Base-by-base conservation (phyloP, 202 grass and related monocot species). In the Setaria viridis region DNA sequence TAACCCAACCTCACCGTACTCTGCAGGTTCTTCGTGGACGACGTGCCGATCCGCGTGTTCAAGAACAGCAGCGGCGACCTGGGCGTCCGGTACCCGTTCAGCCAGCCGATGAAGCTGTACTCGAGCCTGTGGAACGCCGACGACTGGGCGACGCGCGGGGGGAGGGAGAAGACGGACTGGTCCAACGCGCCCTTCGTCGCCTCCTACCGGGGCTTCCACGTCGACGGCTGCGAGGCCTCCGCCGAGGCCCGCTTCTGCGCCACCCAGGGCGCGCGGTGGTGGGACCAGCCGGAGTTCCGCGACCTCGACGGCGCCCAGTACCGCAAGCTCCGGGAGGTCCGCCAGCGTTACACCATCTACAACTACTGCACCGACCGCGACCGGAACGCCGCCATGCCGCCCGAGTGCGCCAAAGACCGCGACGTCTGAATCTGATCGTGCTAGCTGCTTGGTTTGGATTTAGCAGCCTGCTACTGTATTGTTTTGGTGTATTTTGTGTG, bases 21-120 rank as follows among this genome's bases (percentile, higher is more conserved):
- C 5, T 41, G 43, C 91, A 94, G 95, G 63, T 98, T 98, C 81
- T 94, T 89, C 54, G 93, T 98, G 62, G 93, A 98, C 79, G 89
- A 98, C 19, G 88, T 91, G 9, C 95, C 95, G 10, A 98, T 98
- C 88, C 71, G 95, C 2, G 93, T 98, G 77, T 98, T 94, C 88
- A 94, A 86, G 87, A 98, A 98, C 89, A 87, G 91, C 89, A 91
- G 84, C 67, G 1, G 35, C 54, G 89, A 95, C 25, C 63, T 95
- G 0, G 95, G 93, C 0, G 87, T 98, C 50, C 74, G 88, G 13
- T 98, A 85, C 78, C 95, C 95, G 5, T 98, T 98, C 89, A 85
- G 87, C 85, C 95, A 98, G 88, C 93, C 93, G 9, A 95, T 98
- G 91, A 98, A 98, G 91, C 87, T 98, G 58, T 98, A 98, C 91